phyloP scores from a whole-genome alignment of 208 protist species.

The Blastocrithidia nonstop region DNA sequence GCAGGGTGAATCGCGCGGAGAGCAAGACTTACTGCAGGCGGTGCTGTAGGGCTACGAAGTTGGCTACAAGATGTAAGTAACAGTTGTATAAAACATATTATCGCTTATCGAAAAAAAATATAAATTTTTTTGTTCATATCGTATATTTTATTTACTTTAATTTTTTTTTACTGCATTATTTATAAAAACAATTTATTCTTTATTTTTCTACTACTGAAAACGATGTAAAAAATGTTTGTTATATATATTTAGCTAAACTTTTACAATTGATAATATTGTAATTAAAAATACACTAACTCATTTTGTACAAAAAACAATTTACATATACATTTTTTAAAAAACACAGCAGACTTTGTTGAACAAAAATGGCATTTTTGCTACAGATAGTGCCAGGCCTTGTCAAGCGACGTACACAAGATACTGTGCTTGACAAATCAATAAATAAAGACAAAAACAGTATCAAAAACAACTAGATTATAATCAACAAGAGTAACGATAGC shows the following conservation, averaged over 20 bases:
- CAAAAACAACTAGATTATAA: too few species aligned
- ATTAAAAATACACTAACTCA: too few species aligned
- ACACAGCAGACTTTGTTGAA: too few species aligned
- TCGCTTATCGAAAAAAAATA: too few species aligned
- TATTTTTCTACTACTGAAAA: neutral
- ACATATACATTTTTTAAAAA: too few species aligned
- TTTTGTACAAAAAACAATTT: too few species aligned
- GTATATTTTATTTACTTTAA: constrained; percentile 4
- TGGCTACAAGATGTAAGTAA: constrained; percentile 61
- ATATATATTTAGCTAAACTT: too few species aligned
- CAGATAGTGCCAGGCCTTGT: neutral
- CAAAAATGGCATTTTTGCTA: constrained; percentile 1
- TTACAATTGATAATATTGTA: too few species aligned
- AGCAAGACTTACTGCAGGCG: constrained; percentile 69
- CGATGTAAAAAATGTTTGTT: neutral
- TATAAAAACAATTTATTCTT: neutral
- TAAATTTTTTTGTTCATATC: constrained; percentile 2
- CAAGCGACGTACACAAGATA: neutral
- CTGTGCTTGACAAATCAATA: constrained; percentile 1
- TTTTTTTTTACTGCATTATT: neutral
- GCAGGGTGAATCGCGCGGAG: constrained; percentile 57
- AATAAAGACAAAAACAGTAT: constrained; percentile 2
- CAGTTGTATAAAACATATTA: too few species aligned
- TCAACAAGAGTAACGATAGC: too few species aligned
- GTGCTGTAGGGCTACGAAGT: constrained; percentile 80